Evolutionary conservation across 2,329 filamentous ascomycete genomes (phyloP), one percentile per base, ranked within the genome.

Genomic region (Fusarium continuum): DNA sequence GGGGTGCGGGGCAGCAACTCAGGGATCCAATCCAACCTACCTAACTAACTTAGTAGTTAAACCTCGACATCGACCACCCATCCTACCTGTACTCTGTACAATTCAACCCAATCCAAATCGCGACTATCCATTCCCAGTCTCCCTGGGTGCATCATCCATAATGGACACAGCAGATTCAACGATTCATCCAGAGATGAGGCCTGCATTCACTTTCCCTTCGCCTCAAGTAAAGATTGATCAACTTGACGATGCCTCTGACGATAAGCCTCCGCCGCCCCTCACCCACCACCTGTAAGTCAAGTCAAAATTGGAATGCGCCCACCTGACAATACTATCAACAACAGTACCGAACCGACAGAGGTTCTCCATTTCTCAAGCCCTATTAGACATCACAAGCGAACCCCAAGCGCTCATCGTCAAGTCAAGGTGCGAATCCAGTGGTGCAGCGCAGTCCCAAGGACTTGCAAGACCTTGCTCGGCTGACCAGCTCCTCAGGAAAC

Each of bases 401-500:
- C 84, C 1, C 84, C 84, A 0, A 87, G 84, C 39, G 80, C 80
- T 16, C 84, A 85, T 75, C 82, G 83, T 55, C 79, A 85, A 69
- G 78, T 88, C 74, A 87, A 86, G 79, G 84, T 86, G 20, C 22
- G 52, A 28, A 40, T 32, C 35, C 31, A 36, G 20, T 41, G 22
- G 16, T 23, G n/a, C 22, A 31, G 13, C n/a, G n/a, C n/a, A n/a
- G n/a, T n/a, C 16, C 19, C 31, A 44, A 35, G 29, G 19, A n/a
- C n/a, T n/a, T n/a, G n/a, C 8, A 28, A 34, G 31, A 39, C 28
- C 47, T 35, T 34, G 16, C 32, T 41, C 28, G 36, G 31, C 67
- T 68, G 45, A 68, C 41, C 17, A 20, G 20, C 43, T 25, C 20
- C 22, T 51, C 69, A 94, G 90, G 93, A 97, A 87, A 97, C 94